phyloP scores from a whole-genome alignment of 192 early-diverging fungal species.

The Entomortierella beljakovae region DNA sequence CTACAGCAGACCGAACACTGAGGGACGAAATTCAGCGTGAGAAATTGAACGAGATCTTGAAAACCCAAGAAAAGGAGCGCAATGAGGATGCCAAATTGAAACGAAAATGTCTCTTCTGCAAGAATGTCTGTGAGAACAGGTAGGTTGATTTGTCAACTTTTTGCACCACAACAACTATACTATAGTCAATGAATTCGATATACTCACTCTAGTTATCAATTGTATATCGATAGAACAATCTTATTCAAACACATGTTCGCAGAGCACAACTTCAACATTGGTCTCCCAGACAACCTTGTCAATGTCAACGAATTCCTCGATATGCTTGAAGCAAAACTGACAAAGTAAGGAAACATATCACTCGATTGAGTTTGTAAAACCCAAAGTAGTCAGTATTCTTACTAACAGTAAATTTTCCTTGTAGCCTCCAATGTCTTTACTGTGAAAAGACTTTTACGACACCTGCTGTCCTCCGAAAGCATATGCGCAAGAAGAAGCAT shows the following conservation, averaged over 20 bases:
- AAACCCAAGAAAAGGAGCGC: conserved; percentile 79
- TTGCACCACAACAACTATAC: no score
- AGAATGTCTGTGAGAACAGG: conserved; percentile 77
- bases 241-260: conserved; percentile 91
- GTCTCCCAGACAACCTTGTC: conserved; percentile 90
- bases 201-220: not conserved
- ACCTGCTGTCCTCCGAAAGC: conserved; percentile 88
- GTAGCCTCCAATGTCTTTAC: conserved; percentile 85
- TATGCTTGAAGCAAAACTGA: conserved; percentile 79
- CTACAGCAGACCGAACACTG: conserved; percentile 69
- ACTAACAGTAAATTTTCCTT: not conserved
- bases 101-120: conserved; percentile 95
- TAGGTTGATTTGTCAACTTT: not conserved
- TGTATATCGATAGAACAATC: conserved; percentile 53
- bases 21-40: conserved; percentile 78
- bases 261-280: conserved; percentile 96
- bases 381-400: not conserved
- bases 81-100: conserved; percentile 70
- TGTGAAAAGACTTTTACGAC: conserved; percentile 95
- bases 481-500: conserved; percentile 99
- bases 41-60: conserved; percentile 79
- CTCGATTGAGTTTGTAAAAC: not conserved
- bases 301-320: conserved; percentile 84
- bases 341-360: conserved; percentile 48
- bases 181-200: no score